Evolutionary conservation across 1,139 yeast species (phyloP).

Genomic region (Geotrichum cucujoidarum): DNA sequence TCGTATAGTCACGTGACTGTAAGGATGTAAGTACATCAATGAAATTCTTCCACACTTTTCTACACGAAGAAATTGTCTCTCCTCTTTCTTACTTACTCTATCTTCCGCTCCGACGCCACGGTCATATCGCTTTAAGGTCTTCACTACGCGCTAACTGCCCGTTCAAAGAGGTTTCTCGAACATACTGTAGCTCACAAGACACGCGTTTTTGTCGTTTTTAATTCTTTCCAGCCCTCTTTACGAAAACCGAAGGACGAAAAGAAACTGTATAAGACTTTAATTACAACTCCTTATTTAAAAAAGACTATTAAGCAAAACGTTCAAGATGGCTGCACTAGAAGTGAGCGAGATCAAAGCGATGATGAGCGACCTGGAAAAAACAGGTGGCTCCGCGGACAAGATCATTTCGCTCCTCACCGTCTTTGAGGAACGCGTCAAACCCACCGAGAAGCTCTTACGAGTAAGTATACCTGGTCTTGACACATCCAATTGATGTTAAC

Average conservation of each 20-base stretch:
- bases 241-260: no score
- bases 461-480: constrained; percentile 32
- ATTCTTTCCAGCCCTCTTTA: not conserved
- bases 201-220: not conserved
- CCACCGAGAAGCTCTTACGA: constrained; percentile 78
- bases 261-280: no score
- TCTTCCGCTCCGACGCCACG: no score
- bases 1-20: no score
- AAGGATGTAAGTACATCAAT: no score
- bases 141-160: no score
- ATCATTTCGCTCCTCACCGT: constrained; percentile 62
- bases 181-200: not conserved
- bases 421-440: constrained; percentile 68
- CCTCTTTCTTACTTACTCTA: no score
- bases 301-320: no score
- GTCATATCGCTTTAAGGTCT: no score
- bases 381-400: constrained; percentile 56
- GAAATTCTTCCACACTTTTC: no score
- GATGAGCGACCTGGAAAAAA: constrained; percentile 67
- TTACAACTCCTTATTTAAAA: no score
- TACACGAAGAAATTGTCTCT: no score
- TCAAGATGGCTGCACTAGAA: constrained; percentile 37
- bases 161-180: not conserved
- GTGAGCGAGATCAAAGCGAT: constrained; percentile 67
- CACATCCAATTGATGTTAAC: not conserved